A percentile compares a stretch with the other conserved stretches of the same genome.
Conservation (phyloP, 176 grass and related monocot species). For the Ensete glaucum region DNA sequence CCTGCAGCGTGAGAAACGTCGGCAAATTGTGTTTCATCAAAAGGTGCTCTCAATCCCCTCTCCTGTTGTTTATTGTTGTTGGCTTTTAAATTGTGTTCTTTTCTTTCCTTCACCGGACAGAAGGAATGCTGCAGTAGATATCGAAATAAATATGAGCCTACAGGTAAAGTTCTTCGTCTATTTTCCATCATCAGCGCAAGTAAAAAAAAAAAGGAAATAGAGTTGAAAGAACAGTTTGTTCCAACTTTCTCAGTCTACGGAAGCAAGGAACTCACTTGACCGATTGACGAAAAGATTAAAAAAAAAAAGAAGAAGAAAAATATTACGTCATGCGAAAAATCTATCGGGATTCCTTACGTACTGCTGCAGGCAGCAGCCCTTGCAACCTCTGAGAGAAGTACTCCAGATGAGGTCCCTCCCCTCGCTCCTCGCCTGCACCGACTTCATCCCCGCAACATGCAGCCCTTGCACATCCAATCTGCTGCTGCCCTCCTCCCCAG, state of each 20-base stretch:
- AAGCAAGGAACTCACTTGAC: background rate
- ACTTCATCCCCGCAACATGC: slow-evolving; percentile 45
- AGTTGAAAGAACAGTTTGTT: background rate
- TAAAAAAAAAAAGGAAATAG: too few relatives aligned
- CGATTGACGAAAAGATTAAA: background rate
- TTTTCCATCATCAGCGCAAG: too few relatives aligned
- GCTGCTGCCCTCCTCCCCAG: slow-evolving; percentile 9
- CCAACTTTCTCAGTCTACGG: background rate
- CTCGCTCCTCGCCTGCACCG: background rate
- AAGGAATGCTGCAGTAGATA: too few relatives aligned
- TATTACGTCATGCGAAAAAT: slow-evolving; percentile 18
- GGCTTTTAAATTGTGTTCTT: too few relatives aligned
- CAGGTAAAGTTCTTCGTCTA: too few relatives aligned
- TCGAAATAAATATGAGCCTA: too few relatives aligned
- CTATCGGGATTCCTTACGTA: slow-evolving; percentile 27
- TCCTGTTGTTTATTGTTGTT: too few relatives aligned
- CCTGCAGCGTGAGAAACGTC: too few relatives aligned
- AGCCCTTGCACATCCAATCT: slow-evolving; percentile 29
- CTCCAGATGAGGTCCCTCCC: slow-evolving; percentile 45
- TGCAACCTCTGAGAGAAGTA: slow-evolving; percentile 29
- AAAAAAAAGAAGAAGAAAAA: too few relatives aligned
- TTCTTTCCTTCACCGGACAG: too few relatives aligned
- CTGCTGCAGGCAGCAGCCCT: background rate
- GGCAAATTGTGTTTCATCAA: too few relatives aligned
- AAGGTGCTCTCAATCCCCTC: too few relatives aligned